Evolutionary conservation across 371 early-diverging fungal species (phyloP).

Genomic region (Syncephalis fuscata): DNA sequence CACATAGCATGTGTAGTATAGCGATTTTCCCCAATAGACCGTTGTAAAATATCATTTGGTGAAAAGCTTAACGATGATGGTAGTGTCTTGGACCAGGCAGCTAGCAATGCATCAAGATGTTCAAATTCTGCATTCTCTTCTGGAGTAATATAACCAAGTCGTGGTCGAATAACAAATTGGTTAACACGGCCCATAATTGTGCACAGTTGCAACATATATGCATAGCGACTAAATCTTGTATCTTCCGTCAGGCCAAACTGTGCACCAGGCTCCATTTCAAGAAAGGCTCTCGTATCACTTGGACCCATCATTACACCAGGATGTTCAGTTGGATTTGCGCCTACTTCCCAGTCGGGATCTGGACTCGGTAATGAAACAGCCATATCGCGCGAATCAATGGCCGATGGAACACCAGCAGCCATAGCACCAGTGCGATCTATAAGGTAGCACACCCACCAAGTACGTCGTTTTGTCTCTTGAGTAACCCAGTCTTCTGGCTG

Average conservation of each 20-base stretch:
- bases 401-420: slow-evolving; percentile 27
- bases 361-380: slow-evolving; percentile 29
- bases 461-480: slow-evolving; percentile 2
- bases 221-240: slow-evolving; percentile 10
- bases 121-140: slow-evolving; percentile 21
- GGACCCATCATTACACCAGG: slow-evolving; percentile 2
- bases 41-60: slow-evolving; percentile 13
- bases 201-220: slow-evolving; percentile 14
- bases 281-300: slow-evolving; percentile 1
- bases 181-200: slow-evolving; percentile 26
- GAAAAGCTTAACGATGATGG: slow-evolving; percentile 22
- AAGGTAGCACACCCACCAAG: slow-evolving; percentile 13
- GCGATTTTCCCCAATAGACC: slow-evolving; percentile 11
- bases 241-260: neutral
- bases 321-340: neutral
- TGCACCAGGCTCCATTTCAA: neutral
- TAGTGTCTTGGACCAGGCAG: slow-evolving; percentile 22
- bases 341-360: slow-evolving; percentile 20
- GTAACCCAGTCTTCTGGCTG: slow-evolving; percentile 16
- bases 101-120: slow-evolving; percentile 19
- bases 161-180: slow-evolving; percentile 24
- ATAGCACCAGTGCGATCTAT: slow-evolving; percentile 17
- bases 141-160: slow-evolving; percentile 13
- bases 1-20: slow-evolving; percentile 12
- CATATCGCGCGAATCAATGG: slow-evolving; percentile 30